Evolutionary conservation across 805 yeast genomes (phyloP).

Genomic region (Cyberlindnera maclurae): DNA sequence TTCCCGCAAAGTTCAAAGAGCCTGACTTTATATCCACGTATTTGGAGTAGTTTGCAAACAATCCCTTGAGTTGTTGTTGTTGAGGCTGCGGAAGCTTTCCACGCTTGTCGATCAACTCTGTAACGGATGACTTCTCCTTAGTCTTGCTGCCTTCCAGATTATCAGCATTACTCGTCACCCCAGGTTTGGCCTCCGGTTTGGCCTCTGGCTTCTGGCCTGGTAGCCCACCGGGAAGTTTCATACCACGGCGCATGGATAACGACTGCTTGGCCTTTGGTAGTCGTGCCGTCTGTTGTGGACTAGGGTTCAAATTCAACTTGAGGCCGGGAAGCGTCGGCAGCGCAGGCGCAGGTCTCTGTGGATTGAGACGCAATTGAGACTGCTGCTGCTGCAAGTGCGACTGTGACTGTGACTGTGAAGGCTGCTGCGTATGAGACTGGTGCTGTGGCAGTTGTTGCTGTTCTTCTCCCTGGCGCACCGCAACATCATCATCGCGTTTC

Average conservation of each 20-base stretch:
- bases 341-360: conserved; percentile 25
- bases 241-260: conserved; percentile 82
- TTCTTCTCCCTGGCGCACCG: not conserved
- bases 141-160: conserved; percentile 14
- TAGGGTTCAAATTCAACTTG: conserved; percentile 1
- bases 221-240: conserved; percentile 79
- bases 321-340: conserved; percentile 14
- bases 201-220: conserved; percentile 26
- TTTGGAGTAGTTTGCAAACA: conserved; percentile 78
- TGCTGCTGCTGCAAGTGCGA: not conserved
- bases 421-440: not conserved
- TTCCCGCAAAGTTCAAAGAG: conserved; percentile 84
- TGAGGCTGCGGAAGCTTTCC: conserved; percentile 19
- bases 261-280: conserved; percentile 73
- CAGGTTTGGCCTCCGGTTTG: too few species aligned
- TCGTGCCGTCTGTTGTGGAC: conserved; percentile 74
- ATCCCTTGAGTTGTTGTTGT: conserved; percentile 37
- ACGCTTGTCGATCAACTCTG: conserved; percentile 20
- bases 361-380: conserved; percentile 14
- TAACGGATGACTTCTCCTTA: conserved; percentile 12
- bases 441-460: not conserved
- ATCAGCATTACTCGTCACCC: too few species aligned
- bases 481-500: not conserved
- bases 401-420: not conserved
- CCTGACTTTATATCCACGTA: conserved; percentile 92